Base-by-base conservation (phyloP, 306 rosid species). In the Quercus rubra region DNA sequence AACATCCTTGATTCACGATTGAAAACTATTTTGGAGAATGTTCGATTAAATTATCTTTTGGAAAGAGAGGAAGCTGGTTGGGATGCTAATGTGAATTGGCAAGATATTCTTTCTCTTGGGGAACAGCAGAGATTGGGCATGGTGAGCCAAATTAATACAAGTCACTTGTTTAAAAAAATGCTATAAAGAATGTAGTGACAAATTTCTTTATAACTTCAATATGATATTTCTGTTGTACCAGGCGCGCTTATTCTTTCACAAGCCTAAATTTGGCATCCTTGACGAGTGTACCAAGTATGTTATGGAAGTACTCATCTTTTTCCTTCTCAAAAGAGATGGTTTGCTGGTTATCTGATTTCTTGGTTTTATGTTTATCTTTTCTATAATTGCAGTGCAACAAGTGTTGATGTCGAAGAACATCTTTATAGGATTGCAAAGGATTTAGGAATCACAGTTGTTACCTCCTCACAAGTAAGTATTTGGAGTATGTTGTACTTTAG, bases 71-170 rank as follows among this genome's bases (percentile, higher is more conserved):
- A 77, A 67, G 83, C 77, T 33, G 94, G 99, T 64, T 95, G 98
- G 99, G 97, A 95, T 83, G 96, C 98, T 70, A 87, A 86, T 81
- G 76, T 86, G 80, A 91, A 93, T 69, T 95, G 99, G 99, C 98
- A 95, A 82, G 98, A 95, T 82, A 87, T 77, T 55, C 97, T 95
- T 30, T 95, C 99, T 63, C 96, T 95, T 62, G 99, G 99, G 43
- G 99, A 95, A 85, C 99, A 95, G 86, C 99, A 95, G 91, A 91
- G 99, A 77, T 85, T 95, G 74, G 99, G 99, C 87, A 95, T 95
- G 99, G 99, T 95, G 82, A 77, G 94, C 68, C 31, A 74, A 78
- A n/a, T 75, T 70, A 35, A 20, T 19, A 4, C 25, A 23, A 35
- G 4, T 38, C 19, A 4, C 51, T 83, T 33, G 18, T 77, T 70